Evolutionary conservation across 148 eudicot species (phyloP), one percentile per base, ranked within the genome.

Genomic region (Hydrangea macrophylla): DNA sequence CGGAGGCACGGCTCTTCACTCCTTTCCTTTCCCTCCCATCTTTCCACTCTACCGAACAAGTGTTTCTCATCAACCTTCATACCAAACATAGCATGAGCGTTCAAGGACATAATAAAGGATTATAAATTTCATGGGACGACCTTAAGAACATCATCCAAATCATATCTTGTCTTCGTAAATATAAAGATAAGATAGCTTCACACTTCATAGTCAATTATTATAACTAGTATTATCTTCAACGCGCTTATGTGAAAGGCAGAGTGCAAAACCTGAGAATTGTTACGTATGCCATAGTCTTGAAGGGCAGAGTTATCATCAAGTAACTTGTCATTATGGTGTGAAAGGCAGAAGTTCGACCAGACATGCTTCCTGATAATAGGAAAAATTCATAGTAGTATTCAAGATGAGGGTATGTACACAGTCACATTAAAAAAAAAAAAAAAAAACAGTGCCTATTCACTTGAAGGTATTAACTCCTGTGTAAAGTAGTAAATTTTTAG

Each of bases 341-440:
- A 65, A 69, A 94, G 92, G 62, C 98, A 94, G 72, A 83, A 87
- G 72, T 88, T 94, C 0, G 80, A 80, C 98, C 98, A 94, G 10
- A 94, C 96, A 81, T 94, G 92, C 76, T 76, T 94, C 98, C 98
- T 94, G 86, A 44, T 73, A 65, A 56, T 28, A 44, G 45, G 71
- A 58, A 6, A 42, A 44, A n/a, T n/a, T n/a, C n/a, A n/a, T n/a
- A n/a, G n/a, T n/a, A n/a, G n/a, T n/a, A n/a, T n/a, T n/a, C n/a
- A n/a, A n/a, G n/a, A n/a, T n/a, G n/a, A n/a, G n/a, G n/a, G n/a
- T n/a, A n/a, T n/a, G n/a, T n/a, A n/a, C n/a, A n/a, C n/a, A n/a
- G n/a, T n/a, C n/a, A n/a, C n/a, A n/a, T n/a, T n/a, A n/a, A 12
- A 18, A 18, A 1, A 8, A 35, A 35, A 35, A 8, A 35, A 35